These are phyloP conservation scores for Paraleonurus japonicus DNA, from an alignment of 257 asterid genomes.

Conservation along the genomic window DNA sequence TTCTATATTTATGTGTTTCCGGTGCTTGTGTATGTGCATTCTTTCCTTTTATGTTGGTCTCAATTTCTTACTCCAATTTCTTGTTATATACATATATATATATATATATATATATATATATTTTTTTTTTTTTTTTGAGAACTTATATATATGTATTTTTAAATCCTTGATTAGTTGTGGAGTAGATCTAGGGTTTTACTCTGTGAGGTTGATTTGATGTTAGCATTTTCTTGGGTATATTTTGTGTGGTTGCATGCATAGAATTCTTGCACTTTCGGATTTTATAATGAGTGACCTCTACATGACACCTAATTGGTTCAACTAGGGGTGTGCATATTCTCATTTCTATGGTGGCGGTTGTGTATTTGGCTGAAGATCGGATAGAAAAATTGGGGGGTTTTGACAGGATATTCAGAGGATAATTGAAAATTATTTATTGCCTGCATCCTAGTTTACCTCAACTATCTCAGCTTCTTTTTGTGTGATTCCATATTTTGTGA, in stretches of 20 bases:
- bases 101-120: too few species aligned
- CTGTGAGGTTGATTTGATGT: conserved; percentile 6
- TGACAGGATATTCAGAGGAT: not conserved
- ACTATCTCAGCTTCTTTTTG: not conserved
- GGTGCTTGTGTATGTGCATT: conserved; percentile 11
- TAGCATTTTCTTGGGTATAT: not conserved
- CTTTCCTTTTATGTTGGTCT: not conserved
- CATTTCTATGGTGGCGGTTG: conserved; percentile 8
- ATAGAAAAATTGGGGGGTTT: not conserved
- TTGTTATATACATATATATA: too few species aligned
- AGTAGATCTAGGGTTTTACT: conserved; percentile 45
- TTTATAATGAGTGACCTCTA: not conserved
- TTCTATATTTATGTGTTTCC: too few species aligned
- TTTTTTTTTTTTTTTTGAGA: too few species aligned
- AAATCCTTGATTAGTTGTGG: not conserved
- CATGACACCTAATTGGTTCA: not conserved
- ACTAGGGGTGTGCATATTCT: conserved; percentile 7
- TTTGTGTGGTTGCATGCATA: not conserved
- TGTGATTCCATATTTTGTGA: not conserved
- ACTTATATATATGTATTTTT: too few species aligned
- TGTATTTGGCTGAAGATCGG: not conserved
- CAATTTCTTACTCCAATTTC: not conserved
- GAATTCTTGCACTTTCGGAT: not conserved
- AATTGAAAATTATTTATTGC: too few species aligned
- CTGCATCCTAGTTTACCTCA: not conserved